These are phyloP conservation scores for Aspergillus brunneoviolaceus DNA, from an alignment of 2,329 filamentous ascomycete genomes.

Conservation along the genomic window DNA sequence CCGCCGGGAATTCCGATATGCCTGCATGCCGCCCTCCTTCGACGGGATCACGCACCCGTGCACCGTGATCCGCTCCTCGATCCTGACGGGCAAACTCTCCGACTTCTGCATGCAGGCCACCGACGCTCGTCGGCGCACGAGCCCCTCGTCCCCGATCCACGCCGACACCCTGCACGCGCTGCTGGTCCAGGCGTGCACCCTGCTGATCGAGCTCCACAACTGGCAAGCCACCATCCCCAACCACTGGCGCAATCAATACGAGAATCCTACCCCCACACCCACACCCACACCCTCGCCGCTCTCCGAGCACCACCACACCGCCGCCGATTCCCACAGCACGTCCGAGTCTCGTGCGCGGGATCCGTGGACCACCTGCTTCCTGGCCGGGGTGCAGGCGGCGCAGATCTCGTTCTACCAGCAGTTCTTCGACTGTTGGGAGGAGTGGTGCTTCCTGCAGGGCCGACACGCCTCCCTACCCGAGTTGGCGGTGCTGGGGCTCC, in stretches of 20 bases:
- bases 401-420: neutral
- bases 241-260: neutral
- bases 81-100: slow-evolving; percentile 1
- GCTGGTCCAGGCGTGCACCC: neutral
- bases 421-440: neutral
- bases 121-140: neutral
- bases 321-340: neutral
- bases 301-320: neutral
- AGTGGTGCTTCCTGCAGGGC: neutral
- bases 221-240: slow-evolving; percentile 1
- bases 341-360: neutral
- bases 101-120: neutral
- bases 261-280: no score
- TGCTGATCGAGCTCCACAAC: neutral
- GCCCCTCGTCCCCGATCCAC: neutral
- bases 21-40: neutral
- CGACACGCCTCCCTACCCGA: neutral
- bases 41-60: neutral
- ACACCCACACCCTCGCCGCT: no score
- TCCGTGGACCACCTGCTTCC: slow-evolving; percentile 1
- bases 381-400: neutral
- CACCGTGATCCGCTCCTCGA: neutral
- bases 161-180: neutral
- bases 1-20: neutral
- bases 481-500: neutral